Percentiles rank a stretch among this genome's conserved stretches.
Evolutionary conservation across 1,284 basidiomycete species (phyloP).

Genomic region (Leccinum pallidistipes): DNA sequence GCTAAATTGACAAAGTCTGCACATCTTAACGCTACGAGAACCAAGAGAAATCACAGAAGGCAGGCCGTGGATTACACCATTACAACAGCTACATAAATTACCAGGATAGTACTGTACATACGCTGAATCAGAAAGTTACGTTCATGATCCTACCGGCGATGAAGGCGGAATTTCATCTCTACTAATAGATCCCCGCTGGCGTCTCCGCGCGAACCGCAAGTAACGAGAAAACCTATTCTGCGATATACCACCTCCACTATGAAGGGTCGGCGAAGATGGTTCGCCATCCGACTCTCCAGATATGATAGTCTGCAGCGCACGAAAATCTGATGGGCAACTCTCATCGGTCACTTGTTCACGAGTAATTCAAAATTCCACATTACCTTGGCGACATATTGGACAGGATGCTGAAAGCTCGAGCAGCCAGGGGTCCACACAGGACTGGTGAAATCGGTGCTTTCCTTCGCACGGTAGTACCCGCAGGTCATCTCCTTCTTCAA

Average conservation of each 20-base stretch:
- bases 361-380: conserved; percentile 18
- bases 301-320: conserved; percentile 49
- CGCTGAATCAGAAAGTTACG: neutral
- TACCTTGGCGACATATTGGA: conserved; percentile 88
- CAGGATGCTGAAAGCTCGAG: conserved; percentile 88
- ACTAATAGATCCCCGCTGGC: conserved; percentile 30
- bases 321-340: conserved; percentile 41
- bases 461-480: conserved; percentile 88
- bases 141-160: conserved; percentile 10
- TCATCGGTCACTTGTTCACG: conserved; percentile 1
- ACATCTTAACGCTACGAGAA: neutral
- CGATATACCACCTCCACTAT: conserved; percentile 27
- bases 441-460: conserved; percentile 84
- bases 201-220: conserved; percentile 59
- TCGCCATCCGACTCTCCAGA: conserved; percentile 37
- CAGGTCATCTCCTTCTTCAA: conserved; percentile 89
- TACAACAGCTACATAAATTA: neutral
- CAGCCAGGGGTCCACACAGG: conserved; percentile 85
- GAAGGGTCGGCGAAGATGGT: conserved; percentile 18
- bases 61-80: neutral
- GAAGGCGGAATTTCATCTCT: conserved; percentile 28
- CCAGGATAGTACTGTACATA: neutral
- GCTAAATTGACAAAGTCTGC: neutral
- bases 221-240: conserved; percentile 66
- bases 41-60: neutral